These are phyloP conservation scores for Gyromitra esculenta DNA, from an alignment of 2,329 filamentous ascomycete genomes.

Conservation along the genomic window DNA sequence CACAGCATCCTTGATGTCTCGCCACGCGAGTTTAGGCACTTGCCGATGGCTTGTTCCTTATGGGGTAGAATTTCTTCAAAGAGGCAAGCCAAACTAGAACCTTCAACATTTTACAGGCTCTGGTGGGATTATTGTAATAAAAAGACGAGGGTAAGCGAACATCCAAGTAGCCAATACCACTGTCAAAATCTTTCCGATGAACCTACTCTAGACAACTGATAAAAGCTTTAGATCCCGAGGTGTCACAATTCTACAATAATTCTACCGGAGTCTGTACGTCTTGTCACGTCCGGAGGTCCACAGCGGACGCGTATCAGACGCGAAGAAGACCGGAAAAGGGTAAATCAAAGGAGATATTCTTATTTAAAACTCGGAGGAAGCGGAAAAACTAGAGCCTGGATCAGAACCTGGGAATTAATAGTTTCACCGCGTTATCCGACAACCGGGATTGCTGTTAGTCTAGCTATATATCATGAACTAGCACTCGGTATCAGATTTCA, in stretches of 20 bases:
- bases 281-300: slow-evolving; percentile 19
- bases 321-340: slow-evolving; percentile 5
- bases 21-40: slow-evolving; percentile 39
- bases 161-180: no score
- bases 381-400: neutral
- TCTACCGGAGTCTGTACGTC: neutral
- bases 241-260: no score
- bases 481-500: slow-evolving; percentile 2
- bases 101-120: no score
- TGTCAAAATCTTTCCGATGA: no score
- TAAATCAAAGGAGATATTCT: slow-evolving; percentile 8
- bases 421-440: slow-evolving; percentile 5
- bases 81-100: neutral
- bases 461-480: slow-evolving; percentile 4
- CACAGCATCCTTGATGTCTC: neutral
- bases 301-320: slow-evolving; percentile 8
- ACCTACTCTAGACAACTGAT: no score
- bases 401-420: neutral
- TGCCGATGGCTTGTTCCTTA: neutral
- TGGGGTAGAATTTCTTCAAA: neutral
- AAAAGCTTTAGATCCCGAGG: no score
- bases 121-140: no score
- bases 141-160: no score
- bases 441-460: slow-evolving; percentile 12
- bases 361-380: no score